Evolutionary conservation across 768 basidiomycete species (phyloP).

Genomic region (Phaeotremella fagi): DNA sequence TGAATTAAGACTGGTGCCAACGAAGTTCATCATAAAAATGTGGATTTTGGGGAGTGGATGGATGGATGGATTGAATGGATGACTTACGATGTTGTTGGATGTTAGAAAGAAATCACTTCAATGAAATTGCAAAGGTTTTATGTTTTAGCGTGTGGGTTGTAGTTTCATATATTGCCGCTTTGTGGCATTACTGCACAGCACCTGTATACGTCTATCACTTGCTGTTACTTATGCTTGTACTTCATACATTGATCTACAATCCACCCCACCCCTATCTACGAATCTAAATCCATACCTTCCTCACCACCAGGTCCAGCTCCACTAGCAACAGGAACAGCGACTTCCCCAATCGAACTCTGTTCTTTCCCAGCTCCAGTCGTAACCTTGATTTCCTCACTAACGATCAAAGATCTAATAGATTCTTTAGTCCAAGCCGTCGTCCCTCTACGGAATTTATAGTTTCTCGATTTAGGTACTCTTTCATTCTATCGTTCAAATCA

Average conservation of each 20-base stretch:
- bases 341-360: slow-evolving; percentile 22
- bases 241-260: not conserved
- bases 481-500: no score
- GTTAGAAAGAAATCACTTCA: no score
- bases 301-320: slow-evolving; percentile 34
- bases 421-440: slow-evolving; percentile 88
- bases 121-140: no score
- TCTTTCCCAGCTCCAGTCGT: slow-evolving; percentile 39
- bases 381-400: slow-evolving; percentile 61
- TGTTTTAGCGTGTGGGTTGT: no score
- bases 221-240: no score
- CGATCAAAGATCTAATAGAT: slow-evolving; percentile 64
- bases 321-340: slow-evolving; percentile 12
- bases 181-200: no score
- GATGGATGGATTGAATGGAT: not conserved
- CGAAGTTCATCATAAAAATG: slow-evolving; percentile 28
- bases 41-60: not conserved
- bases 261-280: no score
- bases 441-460: slow-evolving; percentile 66
- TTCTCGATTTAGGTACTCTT: slow-evolving; percentile 45
- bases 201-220: not conserved
- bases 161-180: no score
- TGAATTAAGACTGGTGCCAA: slow-evolving; percentile 39
- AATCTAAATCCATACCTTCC: slow-evolving; percentile 42
- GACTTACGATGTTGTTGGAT: not conserved